Evolutionary conservation across 2,329 filamentous ascomycete species (phyloP), one percentile per base, ranked within the genome.

Genomic region (Leptographium wingfieldii): DNA sequence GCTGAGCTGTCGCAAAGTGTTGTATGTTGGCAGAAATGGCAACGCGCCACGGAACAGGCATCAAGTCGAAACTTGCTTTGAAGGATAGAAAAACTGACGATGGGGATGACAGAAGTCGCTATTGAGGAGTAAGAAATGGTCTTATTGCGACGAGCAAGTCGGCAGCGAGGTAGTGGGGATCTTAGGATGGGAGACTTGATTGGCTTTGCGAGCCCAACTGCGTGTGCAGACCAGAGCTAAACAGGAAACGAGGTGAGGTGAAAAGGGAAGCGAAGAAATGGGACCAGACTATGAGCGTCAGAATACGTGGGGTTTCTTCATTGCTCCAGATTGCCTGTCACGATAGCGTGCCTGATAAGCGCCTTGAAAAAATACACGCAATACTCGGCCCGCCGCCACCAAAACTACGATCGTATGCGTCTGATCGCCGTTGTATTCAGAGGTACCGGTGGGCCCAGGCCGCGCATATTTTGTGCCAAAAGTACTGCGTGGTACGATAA

Each of bases 271-370:
- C 43, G 43, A 46, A 46, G 43, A 46, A 46, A 46, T 46, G 43
- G 43, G 43, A 46, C 43, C 19, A 46, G 43, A 46, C n/a, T 19
- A 29, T 58, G 58, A 25, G 58, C 56, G 27, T 52, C 43, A 53
- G 56, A 29, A 53, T 63, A 64, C 63, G 63, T 64, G 63, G 63
- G 63, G 63, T 59, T 40, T 52, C 38, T 27, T 53, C 51, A 61
- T 58, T 60, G 60, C 58, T 63, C 57, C 25, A 46, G 43, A 52
- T 29, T 6, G 19, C 16, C 2, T 12, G 29, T 56, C 56, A 43
- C 55, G 55, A 56, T 49, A 56, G 29, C 52, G 19, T 25, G 55
- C 40, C 3, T 25, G 25, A 49, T 46, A 43, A 40, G 54, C 53
- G 52, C 31, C 53, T 31, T 33, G 43, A 16, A 22, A 22, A 27